Evolutionary conservation across 441 rosid genomes (phyloP).

Genomic region (Syzygium malaccense): DNA sequence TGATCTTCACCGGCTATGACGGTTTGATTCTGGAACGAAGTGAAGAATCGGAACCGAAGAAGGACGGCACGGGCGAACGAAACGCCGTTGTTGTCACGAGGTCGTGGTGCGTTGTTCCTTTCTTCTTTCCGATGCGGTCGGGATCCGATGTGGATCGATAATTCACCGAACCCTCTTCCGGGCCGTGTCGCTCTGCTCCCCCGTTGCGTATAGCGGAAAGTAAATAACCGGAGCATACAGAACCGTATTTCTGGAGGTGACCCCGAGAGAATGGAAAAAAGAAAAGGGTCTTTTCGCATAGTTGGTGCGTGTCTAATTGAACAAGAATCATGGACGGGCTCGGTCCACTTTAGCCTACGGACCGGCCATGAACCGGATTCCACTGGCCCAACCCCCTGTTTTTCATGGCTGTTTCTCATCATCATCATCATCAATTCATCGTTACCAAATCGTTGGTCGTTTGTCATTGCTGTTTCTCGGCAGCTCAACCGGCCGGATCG

Average conservation of each 20-base stretch:
- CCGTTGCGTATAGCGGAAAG: too few relatives aligned
- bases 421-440: background rate
- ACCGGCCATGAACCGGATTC: background rate
- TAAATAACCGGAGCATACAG: too few relatives aligned
- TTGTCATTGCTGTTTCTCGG: background rate
- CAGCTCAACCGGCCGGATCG: background rate
- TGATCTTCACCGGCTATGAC: too few relatives aligned
- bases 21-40: too few relatives aligned
- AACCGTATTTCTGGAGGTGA: too few relatives aligned
- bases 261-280: background rate
- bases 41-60: too few relatives aligned
- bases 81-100: background rate
- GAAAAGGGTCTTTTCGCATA: background rate
- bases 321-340: background rate
- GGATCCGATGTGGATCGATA: background rate
- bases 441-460: background rate
- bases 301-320: too few relatives aligned
- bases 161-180: background rate
- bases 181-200: too few relatives aligned
- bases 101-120: background rate
- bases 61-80: too few relatives aligned
- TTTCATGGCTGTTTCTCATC: background rate
- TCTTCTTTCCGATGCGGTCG: background rate
- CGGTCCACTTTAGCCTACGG: background rate
- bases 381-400: background rate